These are phyloP conservation scores for Neonectria faginata DNA, from an alignment of 2,329 filamentous ascomycete genomes.

Conservation along the genomic window DNA sequence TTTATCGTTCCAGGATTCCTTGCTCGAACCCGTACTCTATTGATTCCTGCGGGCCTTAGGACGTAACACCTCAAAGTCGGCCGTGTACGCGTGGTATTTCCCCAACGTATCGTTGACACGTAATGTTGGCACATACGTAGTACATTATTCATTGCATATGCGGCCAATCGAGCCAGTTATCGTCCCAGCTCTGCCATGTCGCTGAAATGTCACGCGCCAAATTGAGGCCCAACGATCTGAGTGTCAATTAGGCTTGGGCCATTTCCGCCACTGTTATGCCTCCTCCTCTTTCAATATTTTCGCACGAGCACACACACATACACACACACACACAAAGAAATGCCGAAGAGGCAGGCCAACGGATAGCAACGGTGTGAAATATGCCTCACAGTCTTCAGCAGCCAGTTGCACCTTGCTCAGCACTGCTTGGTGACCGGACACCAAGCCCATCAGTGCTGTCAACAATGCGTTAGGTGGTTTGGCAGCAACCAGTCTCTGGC, in stretches of 20 bases:
- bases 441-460: conserved; percentile 12
- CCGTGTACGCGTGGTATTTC: too few relatives aligned
- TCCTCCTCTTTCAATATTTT: not conserved
- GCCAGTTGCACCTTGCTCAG: not conserved
- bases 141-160: not conserved
- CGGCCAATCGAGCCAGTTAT: not conserved
- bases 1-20: too few relatives aligned
- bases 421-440: conserved; percentile 15
- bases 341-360: not conserved
- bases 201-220: not conserved
- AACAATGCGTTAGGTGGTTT: conserved; percentile 19
- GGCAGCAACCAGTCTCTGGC: not conserved
- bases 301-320: too few relatives aligned
- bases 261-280: not conserved
- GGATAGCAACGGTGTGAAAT: not conserved
- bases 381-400: not conserved
- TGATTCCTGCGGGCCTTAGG: too few relatives aligned
- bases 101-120: too few relatives aligned
- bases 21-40: too few relatives aligned
- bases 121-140: conserved; percentile 27
- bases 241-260: not conserved
- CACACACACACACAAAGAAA: not conserved
- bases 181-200: not conserved
- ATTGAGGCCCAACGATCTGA: not conserved
- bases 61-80: too few relatives aligned